A percentile compares a stretch with the other conserved stretches of the same genome.
Conservation (phyloP, 2,329 filamentous ascomycete genomes). For the Passalora sequoiae region DNA sequence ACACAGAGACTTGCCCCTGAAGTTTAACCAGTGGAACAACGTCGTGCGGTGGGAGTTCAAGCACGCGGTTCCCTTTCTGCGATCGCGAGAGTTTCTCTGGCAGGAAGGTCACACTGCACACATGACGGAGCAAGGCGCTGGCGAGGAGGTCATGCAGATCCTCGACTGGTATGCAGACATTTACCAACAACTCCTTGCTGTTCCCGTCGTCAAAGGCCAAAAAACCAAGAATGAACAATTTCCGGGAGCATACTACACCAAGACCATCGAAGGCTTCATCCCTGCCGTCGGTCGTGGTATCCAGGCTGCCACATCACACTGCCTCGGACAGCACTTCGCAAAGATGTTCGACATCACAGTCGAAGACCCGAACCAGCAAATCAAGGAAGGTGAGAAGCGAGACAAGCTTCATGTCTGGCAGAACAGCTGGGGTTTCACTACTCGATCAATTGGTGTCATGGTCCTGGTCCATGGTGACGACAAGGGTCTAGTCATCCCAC, state of each 20-base stretch:
- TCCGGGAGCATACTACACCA: slow-evolving; percentile 92
- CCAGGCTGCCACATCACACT: slow-evolving; percentile 92
- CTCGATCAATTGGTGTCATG: slow-evolving; percentile 96
- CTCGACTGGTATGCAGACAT: slow-evolving; percentile 87
- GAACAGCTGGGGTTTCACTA: slow-evolving; percentile 98
- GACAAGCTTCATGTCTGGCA: slow-evolving; percentile 88
- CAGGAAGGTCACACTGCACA: slow-evolving; percentile 95
- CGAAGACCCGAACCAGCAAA: slow-evolving; percentile 69
- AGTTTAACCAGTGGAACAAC: slow-evolving; percentile 97
- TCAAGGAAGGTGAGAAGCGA: slow-evolving; percentile 64
- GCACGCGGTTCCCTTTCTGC: slow-evolving; percentile 76
- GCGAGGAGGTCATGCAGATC: slow-evolving; percentile 84
- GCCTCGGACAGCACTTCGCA: slow-evolving; percentile 93
- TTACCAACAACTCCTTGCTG: slow-evolving; percentile 88
- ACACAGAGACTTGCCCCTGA: slow-evolving; percentile 88
- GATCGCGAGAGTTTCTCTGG: slow-evolving; percentile 94
- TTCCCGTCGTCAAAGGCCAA: slow-evolving; percentile 84
- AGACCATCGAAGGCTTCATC: slow-evolving; percentile 95
- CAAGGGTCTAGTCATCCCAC: slow-evolving; percentile 89
- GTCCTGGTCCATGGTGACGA: slow-evolving; percentile 97
- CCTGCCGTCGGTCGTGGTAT: slow-evolving; percentile 93
- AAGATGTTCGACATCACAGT: slow-evolving; percentile 99
- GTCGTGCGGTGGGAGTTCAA: slow-evolving; percentile 96
- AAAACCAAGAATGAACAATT: slow-evolving; percentile 99
- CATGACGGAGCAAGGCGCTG: slow-evolving; percentile 74